Evolutionary conservation across 176 grass and related monocot species (phyloP).

Genomic region (Eragrostis nindensis): DNA sequence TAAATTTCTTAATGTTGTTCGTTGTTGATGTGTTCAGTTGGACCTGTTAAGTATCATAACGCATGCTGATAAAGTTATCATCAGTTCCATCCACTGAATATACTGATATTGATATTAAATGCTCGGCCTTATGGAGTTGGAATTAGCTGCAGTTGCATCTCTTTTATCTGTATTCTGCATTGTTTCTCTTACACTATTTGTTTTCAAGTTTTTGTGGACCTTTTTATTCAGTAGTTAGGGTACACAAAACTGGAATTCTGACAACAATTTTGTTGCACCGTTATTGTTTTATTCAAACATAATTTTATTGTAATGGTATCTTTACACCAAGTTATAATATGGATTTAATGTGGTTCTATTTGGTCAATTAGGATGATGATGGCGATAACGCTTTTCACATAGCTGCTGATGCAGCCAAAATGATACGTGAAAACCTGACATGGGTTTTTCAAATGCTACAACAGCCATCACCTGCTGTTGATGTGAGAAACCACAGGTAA

Average conservation of each 20-base stretch:
- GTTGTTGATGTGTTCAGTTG: not conserved
- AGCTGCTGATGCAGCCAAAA: conserved; percentile 97
- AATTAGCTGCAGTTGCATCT: conserved; percentile 10
- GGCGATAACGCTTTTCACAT: conserved; percentile 99
- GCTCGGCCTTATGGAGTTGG: not conserved
- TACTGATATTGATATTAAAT: conserved; percentile 27
- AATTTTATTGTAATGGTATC: conserved; percentile 13
- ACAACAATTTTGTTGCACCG: not conserved
- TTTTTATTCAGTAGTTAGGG: conserved; percentile 23
- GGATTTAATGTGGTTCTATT: conserved; percentile 39
- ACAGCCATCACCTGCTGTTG: conserved; percentile 75
- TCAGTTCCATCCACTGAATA: not conserved
- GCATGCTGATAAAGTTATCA: not conserved
- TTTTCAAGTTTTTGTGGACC: conserved; percentile 8
- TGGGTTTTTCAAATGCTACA: conserved; percentile 95
- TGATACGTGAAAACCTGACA: conserved; percentile 95
- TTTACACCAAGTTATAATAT: conserved; percentile 12
- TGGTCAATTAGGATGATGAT: conserved; percentile 91
- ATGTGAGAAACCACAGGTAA: conserved; percentile 98
- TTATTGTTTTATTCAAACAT: conserved; percentile 10
- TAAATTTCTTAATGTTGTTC: conserved; percentile 14
- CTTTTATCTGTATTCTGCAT: conserved; percentile 5
- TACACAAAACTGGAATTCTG: not conserved
- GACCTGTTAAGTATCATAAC: conserved; percentile 8
- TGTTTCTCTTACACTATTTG: not conserved